Percentiles rank a stretch among this genome's conserved stretches.
Conservation (phyloP, 225 moss, liverwort and hornwort genomes). For the Pleurozium schreberi region DNA sequence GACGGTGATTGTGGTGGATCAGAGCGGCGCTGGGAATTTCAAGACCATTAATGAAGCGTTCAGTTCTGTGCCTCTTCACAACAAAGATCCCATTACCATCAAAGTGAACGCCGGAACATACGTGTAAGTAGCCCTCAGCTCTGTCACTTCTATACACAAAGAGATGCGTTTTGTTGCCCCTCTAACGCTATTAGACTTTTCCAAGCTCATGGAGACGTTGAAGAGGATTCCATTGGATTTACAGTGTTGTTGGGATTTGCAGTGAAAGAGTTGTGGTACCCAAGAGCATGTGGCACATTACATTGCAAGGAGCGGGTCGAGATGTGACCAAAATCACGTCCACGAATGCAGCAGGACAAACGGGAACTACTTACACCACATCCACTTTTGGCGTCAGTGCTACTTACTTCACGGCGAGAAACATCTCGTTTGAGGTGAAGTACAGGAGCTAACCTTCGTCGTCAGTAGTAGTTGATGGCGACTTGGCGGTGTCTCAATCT, state of each 20-base stretch:
- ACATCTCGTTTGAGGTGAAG: conserved; percentile 42
- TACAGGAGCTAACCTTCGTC: not conserved
- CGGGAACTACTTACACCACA: conserved; percentile 49
- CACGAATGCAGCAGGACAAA: conserved; percentile 24
- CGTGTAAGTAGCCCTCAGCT: conserved; percentile 22
- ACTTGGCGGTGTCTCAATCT: not conserved
- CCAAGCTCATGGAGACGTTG: not conserved
- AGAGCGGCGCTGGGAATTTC: conserved; percentile 41
- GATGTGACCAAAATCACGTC: conserved; percentile 43
- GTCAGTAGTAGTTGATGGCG: not conserved
- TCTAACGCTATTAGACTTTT: not conserved
- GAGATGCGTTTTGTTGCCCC: not conserved
- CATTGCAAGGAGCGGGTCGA: conserved; percentile 43
- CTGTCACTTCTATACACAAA: not conserved
- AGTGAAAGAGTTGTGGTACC: conserved; percentile 29
- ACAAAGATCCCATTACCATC: conserved; percentile 33
- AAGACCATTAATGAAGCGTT: conserved; percentile 34
- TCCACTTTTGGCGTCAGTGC: conserved; percentile 43
- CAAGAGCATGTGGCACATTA: conserved; percentile 39
- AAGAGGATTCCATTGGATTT: not conserved
- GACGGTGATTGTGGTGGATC: conserved; percentile 43
- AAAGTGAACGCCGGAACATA: conserved; percentile 47
- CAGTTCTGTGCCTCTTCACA: conserved; percentile 18
- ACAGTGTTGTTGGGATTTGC: not conserved
- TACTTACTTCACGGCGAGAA: conserved; percentile 38